Evolutionary conservation across 23 red algal genomes (phyloP), one percentile per base, ranked within the genome.

Genomic region (Gracilaria caudata): DNA sequence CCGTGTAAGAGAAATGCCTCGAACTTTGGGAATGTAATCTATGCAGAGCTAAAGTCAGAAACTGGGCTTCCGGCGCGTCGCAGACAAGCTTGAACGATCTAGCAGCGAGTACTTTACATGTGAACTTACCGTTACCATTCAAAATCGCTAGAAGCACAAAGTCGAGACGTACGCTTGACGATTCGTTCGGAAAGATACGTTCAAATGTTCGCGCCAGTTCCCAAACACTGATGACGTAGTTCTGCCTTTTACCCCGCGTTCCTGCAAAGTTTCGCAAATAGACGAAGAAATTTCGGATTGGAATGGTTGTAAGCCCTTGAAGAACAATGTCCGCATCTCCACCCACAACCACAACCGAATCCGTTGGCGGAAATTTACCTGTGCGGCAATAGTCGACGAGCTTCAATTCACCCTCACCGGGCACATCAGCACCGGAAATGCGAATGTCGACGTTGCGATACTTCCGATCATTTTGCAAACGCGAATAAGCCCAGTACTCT

Each of bases 391-490:
- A 98, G 77, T 98, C 96, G 25, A 95, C 76, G 21, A 98, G 81
- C 37, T 98, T 98, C 20, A 95, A 51, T 77, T 98, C 96, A 23
- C 96, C 96, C 77, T 98, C 96, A 64, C 96, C 96, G 23, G 96
- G 87, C 24, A 98, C 96, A 36, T 93, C 77, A 24, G 87, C 40
- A 7, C 93, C 92, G 30, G 90, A 94, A 21, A 95, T 88, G 6
- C 90, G 72, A 51, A 94, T 84, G 14, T 86, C 74, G 29, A 98
- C 72, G 14, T 82, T 86, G 43, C 68, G 77, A 83, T 86, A 94
- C 46, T 86, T 83, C 13, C 80, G 94, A 56, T 96, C 51, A 7
- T 89, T 87, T 76, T 96, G 94, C 81, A 96, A 46, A 43, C 88
- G 94, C 25, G 86, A 86, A 54, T 86, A 87, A 5, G 84, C 85